These are phyloP conservation scores for Dysphania ambrosioides DNA, from an alignment of 148 eudicot genomes.

Conservation along the genomic window DNA sequence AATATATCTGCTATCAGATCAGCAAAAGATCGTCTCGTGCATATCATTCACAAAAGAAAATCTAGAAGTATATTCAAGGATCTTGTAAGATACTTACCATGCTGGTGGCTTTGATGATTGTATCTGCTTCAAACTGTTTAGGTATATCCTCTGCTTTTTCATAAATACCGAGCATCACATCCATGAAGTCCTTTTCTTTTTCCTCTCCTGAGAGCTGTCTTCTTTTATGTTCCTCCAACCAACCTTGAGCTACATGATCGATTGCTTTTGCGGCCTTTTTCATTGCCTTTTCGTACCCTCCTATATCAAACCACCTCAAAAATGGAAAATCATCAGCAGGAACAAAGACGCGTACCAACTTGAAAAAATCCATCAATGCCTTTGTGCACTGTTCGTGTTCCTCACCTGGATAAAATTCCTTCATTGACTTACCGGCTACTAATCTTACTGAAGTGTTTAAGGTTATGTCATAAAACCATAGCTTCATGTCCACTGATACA, in stretches of 20 bases:
- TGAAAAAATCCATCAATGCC: conserved; percentile 27
- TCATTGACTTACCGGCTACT: conserved; percentile 36
- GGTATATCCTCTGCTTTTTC: background rate
- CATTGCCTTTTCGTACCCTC: conserved; percentile 35
- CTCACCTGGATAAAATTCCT: conserved; percentile 3
- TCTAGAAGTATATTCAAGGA: too few relatives aligned
- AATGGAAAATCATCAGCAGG: conserved; percentile 30
- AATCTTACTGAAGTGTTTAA: conserved; percentile 31
- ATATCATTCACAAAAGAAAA: background rate
- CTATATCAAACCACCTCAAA: conserved; percentile 34
- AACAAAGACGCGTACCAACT: conserved; percentile 19
- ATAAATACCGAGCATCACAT: conserved; percentile 25
- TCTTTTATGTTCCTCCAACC: conserved; percentile 32
- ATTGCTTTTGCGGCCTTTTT: conserved; percentile 26
- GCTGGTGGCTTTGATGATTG: conserved; percentile 30
- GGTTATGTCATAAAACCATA: conserved; percentile 38
- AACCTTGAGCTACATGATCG: conserved; percentile 13
- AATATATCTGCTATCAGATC: too few relatives aligned
- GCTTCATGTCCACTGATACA: conserved; percentile 31
- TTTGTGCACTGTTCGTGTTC: conserved; percentile 17
- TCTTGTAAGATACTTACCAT: conserved; percentile 13
- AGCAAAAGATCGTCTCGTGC: too few relatives aligned
- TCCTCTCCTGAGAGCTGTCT: background rate
- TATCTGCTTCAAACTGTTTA: conserved; percentile 12
- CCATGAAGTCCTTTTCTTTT: conserved; percentile 30